Percentiles rank a stretch among this genome's conserved stretches.
phyloP scores from a whole-genome alignment of 2,329 filamentous ascomycete genomes.

The Aureobasidium sp. region DNA sequence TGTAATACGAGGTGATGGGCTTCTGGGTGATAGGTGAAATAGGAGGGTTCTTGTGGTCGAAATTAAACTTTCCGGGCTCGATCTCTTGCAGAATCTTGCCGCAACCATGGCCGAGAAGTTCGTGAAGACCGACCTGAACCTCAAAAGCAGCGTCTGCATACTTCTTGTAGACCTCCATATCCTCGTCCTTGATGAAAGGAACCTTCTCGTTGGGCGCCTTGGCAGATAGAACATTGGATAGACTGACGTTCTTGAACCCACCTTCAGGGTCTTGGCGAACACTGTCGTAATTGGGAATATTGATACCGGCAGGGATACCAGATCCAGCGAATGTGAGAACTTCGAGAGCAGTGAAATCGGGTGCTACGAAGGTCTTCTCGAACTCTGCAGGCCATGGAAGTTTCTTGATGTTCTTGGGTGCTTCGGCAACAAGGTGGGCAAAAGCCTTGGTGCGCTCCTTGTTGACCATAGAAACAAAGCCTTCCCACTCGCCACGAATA shows the following conservation, averaged over 20 bases:
- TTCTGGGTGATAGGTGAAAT: constrained; percentile 71
- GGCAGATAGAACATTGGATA: constrained; percentile 87
- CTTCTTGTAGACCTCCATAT: constrained; percentile 70
- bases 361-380: constrained; percentile 90
- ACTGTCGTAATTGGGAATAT: constrained; percentile 59
- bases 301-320: constrained; percentile 43
- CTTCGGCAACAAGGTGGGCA: constrained; percentile 72
- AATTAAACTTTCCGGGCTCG: constrained; percentile 74
- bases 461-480: constrained; percentile 62
- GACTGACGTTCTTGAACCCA: constrained; percentile 87
- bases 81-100: constrained; percentile 93
- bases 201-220: constrained; percentile 89
- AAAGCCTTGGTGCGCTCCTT: constrained; percentile 85
- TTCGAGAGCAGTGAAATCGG: constrained; percentile 92
- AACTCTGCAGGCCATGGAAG: constrained; percentile 84
- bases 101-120: constrained; percentile 81
- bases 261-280: constrained; percentile 63
- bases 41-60: constrained; percentile 74
- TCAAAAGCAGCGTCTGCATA: constrained; percentile 86
- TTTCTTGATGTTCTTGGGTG: constrained; percentile 76
- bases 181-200: constrained; percentile 75
- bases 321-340: constrained; percentile 71
- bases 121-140: constrained; percentile 91
- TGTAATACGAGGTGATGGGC: constrained; percentile 81
- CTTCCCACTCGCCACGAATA: constrained; percentile 49